Evolutionary conservation across 345 rosid species (phyloP).

Genomic region (Aethionema arabicum): DNA sequence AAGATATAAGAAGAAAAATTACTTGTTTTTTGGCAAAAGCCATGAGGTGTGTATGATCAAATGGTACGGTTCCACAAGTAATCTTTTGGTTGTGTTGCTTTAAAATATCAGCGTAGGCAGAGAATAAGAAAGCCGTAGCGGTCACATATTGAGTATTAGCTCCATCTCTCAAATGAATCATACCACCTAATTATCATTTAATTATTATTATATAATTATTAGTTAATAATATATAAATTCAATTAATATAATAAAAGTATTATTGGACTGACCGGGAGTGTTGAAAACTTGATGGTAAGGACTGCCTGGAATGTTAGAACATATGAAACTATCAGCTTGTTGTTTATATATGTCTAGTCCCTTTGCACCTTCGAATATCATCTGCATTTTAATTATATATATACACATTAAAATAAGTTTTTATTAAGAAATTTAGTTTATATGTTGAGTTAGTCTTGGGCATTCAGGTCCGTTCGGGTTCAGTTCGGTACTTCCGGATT

Average conservation of each 20-base stretch:
- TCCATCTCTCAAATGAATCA: conserved; percentile 81
- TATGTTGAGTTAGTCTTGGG: too few relatives aligned
- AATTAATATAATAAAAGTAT: not conserved
- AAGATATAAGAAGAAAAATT: not conserved
- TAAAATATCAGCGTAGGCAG: conserved; percentile 55
- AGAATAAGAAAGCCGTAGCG: conserved; percentile 55
- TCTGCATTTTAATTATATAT: conserved; percentile 46
- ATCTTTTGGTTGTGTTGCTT: conserved; percentile 46
- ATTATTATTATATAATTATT: not conserved
- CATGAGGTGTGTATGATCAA: conserved; percentile 48
- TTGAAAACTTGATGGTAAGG: conserved; percentile 60
- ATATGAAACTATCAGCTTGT: conserved; percentile 71
- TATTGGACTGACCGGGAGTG: conserved; percentile 50
- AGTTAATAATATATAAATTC: not conserved
- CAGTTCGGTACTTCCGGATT: too few relatives aligned
- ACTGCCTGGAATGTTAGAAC: conserved; percentile 70
- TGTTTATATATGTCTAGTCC: conserved; percentile 48
- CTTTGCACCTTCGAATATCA: conserved; percentile 47
- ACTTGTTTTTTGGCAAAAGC: conserved; percentile 75
- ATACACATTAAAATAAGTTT: not conserved
- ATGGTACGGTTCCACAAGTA: conserved; percentile 50
- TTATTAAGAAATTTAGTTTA: too few relatives aligned
- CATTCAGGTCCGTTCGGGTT: too few relatives aligned
- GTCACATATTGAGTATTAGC: conserved; percentile 86
- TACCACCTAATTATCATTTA: conserved; percentile 45